phyloP scores from a whole-genome alignment of 2,329 filamentous ascomycete genomes.

The Aspergillus udagawae region DNA sequence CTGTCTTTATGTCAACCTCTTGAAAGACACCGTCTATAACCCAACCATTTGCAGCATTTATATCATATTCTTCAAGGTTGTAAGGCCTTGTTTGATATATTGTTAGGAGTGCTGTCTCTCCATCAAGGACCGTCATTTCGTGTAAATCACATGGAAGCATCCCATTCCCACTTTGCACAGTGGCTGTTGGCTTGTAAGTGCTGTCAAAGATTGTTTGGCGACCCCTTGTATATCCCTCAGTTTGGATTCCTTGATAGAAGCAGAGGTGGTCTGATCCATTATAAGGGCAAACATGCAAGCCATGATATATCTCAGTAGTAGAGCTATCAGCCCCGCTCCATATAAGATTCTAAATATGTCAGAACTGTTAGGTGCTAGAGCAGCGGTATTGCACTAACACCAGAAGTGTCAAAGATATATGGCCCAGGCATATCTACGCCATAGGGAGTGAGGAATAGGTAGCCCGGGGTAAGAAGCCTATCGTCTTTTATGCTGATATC shows the following conservation, averaged over 20 bases:
- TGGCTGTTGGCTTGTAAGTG: conserved; percentile 34
- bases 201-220: conserved; percentile 40
- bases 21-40: conserved; percentile 24
- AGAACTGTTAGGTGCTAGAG: neutral
- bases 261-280: conserved; percentile 36
- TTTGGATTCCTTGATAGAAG: conserved; percentile 38
- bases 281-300: conserved; percentile 34
- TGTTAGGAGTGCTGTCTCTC: neutral
- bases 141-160: conserved; percentile 2
- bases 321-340: conserved; percentile 36
- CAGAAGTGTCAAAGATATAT: conserved; percentile 40
- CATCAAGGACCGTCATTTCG: conserved; percentile 1
- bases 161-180: conserved; percentile 15
- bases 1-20: neutral
- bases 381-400: conserved; percentile 8
- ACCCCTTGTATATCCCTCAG: conserved; percentile 38
- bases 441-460: conserved; percentile 39
- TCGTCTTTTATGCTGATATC: conserved; percentile 4
- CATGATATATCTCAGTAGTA: conserved; percentile 33
- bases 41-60: neutral
- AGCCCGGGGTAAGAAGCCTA: conserved; percentile 25
- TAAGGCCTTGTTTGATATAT: conserved; percentile 1
- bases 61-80: neutral
- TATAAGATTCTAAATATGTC: conserved; percentile 27
- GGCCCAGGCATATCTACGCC: conserved; percentile 36